Evolutionary conservation across 2,329 filamentous ascomycete genomes (phyloP), one percentile per base, ranked within the genome.

Genomic region (Sphaerulina vaccinii): DNA sequence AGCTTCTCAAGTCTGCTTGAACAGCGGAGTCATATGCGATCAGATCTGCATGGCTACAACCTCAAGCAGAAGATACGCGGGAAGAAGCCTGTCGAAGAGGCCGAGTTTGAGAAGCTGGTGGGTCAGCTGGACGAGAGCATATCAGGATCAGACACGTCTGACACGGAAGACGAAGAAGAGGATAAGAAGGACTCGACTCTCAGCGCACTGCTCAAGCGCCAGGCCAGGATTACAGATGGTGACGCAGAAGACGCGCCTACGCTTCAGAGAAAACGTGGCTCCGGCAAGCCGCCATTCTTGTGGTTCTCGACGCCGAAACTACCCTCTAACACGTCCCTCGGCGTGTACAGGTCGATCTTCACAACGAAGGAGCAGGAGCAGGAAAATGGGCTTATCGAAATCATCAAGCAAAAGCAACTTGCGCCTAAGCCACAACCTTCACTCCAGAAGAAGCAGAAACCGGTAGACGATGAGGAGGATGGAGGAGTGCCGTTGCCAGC

Each of bases 1-100:
- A 75, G 79, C 4, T 96, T 95, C 63, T 66, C 78, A 24, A 85
- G 79, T 8, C 79, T 95, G 6, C 78, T 84, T 55, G 92, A 97
- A 56, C 92, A 97, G 68, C 82, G 89, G 55, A 80, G 83, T 53
- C 93, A 99, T 71, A 84, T 89, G 52, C 87, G 88, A 63, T 96
- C 92, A 8, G 93, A 99, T 65, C 78, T 95, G 42, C 93, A 99
- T 70, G 82, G 86, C 59, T 99, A 96, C 73, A 99, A 99, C 68
- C 73, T 97, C 55, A 97, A 96, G 72, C 88, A 92, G 68, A 95
- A 89, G 74, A 74, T 96, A 51, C 84, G 89, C 40, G 88, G 88
- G 0, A 78, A 79, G 52, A 79, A 79, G 8, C 72, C 88, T 0
- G 86, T 96, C 1, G 82, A 83, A 1, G 93, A 99, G 66, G 70